Evolutionary conservation across 2,329 filamentous ascomycete genomes (phyloP), one percentile per base, ranked within the genome.

Genomic region (Calonectria fujianensis): DNA sequence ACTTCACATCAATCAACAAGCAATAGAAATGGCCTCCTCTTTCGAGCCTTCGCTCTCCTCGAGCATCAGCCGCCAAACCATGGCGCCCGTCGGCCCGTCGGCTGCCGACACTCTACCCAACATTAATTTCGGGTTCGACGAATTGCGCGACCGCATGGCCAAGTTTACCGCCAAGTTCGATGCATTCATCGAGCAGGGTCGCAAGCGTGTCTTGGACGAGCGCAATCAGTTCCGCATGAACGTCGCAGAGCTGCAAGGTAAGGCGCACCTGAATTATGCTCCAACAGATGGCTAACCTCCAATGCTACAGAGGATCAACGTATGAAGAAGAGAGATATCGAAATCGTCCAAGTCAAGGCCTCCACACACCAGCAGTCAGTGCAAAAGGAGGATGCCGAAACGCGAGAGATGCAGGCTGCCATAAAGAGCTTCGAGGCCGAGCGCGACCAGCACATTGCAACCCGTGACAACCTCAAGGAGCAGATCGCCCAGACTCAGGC

Each of bases 101-200:
- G 92, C 95, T 87, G 93, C 93, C 52, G 94, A 96, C 83, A 92
- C 92, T 65, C 91, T 99, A 11, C 97, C 97, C 45, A 95, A 91
- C 83, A 94, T 98, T 85, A 96, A 98, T 85, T 98, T 99, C 85
- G 96, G 96, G 73, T 98, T 98, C 85, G 96, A 98, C 81, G 95
- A 98, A 80, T 87, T 99, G 83, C 96, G 96, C 86, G 95, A 96
- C 82, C 94, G 96, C 86, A 98, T 99, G 97, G 91, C 93, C 69
- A 95, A 94, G 77, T 99, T 99, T 84, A 98, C 94, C 0, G 90
- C 92, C 11, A 94, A 92, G 80, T 99, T 99, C 81, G 97, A 99
- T 83, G 93, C 93, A 0, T 98, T 98, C 80, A 98, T 99, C 77
- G 96, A 98, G 82, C 93, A 95, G 77, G 96, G 96, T 0, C 91